A percentile compares a stretch with the other conserved stretches of the same genome.
Evolutionary conservation across 2,329 filamentous ascomycete genomes (phyloP).

Genomic region (Epichloe elymi): DNA sequence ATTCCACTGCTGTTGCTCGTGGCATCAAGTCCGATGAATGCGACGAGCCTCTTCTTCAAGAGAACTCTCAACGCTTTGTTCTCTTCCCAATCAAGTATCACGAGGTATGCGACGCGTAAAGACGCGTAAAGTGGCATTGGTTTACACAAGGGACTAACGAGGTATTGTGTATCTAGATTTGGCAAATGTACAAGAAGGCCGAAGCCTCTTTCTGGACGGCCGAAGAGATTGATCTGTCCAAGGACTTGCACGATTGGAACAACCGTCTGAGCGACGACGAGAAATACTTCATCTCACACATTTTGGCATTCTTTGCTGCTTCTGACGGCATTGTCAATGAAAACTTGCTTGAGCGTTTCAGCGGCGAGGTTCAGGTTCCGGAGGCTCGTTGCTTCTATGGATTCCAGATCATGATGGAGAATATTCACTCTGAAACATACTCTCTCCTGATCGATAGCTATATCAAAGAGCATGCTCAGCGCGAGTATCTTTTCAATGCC

Average conservation of each 20-base stretch:
- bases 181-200: conserved; percentile 99
- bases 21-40: conserved; percentile 56
- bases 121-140: conserved; percentile 54
- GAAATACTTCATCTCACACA: conserved; percentile 96
- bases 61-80: conserved; percentile 93
- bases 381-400: conserved; percentile 99
- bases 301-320: conserved; percentile 96
- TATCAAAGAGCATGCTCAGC: conserved; percentile 93
- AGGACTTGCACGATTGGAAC: conserved; percentile 99
- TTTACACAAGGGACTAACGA: not conserved
- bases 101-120: conserved; percentile 61
- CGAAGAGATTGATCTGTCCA: conserved; percentile 97
- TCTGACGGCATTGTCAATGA: conserved; percentile 99
- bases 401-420: conserved; percentile 99
- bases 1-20: conserved; percentile 29
- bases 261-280: conserved; percentile 94
- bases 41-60: conserved; percentile 82
- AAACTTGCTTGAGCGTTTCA: conserved; percentile 97
- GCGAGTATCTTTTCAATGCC: conserved; percentile 90
- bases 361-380: conserved; percentile 87
- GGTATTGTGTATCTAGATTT: conserved; percentile 52
- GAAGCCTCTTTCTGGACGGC: conserved; percentile 99
- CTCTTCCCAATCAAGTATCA: conserved; percentile 99
- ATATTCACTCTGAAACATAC: conserved; percentile 99
- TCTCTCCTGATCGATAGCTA: conserved; percentile 98